Conservation (phyloP, 345 rosid genomes). For the Aquilaria sinensis region DNA sequence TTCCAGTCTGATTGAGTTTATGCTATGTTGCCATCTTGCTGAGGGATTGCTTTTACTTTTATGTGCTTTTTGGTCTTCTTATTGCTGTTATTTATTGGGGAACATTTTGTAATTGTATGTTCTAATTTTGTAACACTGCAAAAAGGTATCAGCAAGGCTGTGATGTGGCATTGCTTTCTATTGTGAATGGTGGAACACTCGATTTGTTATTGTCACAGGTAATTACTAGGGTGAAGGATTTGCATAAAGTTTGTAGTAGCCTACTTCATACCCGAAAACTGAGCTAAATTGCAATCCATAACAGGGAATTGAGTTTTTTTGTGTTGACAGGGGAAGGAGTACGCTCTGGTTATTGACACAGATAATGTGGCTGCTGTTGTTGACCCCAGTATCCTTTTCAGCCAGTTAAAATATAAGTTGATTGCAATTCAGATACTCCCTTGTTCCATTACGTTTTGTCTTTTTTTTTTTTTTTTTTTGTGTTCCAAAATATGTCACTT, state of each 20-base stretch:
- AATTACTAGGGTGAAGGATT: background rate
- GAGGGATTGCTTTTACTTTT: background rate
- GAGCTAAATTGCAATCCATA: too few species aligned
- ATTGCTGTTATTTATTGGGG: background rate
- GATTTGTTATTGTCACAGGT: slow-evolving; percentile 47
- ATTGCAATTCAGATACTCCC: too few species aligned
- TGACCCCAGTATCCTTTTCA: slow-evolving; percentile 52
- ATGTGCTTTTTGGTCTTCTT: background rate
- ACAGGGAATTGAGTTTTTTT: background rate
- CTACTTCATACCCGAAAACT: too few species aligned
- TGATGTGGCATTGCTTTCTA: slow-evolving; percentile 26
- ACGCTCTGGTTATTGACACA: slow-evolving; percentile 32
- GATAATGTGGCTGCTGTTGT: slow-evolving; percentile 29
- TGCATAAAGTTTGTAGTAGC: too few species aligned
- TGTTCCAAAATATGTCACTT: too few species aligned
- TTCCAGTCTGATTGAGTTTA: too few species aligned
- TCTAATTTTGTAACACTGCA: slow-evolving; percentile 2
- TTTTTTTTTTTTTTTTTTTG: too few species aligned
- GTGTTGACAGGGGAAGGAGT: slow-evolving; percentile 54
- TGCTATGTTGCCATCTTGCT: background rate
- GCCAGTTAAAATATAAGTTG: too few species aligned
- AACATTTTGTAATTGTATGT: slow-evolving; percentile 6
- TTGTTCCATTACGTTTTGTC: too few species aligned
- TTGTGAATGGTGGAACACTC: slow-evolving; percentile 38
- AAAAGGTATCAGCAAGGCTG: slow-evolving; percentile 36